Percentiles rank a stretch among this genome's conserved stretches.
Evolutionary conservation across 352 stramenopile genomes (phyloP).

Genomic region (Halophytophthora polymorphica): DNA sequence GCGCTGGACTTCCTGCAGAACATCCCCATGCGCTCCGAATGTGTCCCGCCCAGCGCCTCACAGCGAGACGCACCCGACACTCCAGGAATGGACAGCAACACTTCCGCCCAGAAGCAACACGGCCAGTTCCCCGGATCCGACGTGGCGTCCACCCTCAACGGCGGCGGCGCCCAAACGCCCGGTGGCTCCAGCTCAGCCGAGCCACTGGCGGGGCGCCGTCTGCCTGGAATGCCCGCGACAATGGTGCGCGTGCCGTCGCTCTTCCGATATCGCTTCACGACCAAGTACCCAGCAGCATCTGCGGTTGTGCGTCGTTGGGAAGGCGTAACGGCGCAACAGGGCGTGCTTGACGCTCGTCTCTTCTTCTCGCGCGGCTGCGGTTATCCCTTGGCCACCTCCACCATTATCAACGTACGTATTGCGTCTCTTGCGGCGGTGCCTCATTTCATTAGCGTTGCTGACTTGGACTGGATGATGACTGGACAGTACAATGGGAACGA

Average conservation of each 20-base stretch:
- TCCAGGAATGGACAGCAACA: constrained; percentile 6
- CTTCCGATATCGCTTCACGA: constrained; percentile 77
- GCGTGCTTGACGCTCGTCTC: constrained; percentile 61
- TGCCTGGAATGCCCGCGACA: constrained; percentile 68
- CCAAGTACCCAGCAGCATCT: constrained; percentile 70
- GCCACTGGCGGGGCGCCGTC: constrained; percentile 54
- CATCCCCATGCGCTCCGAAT: constrained; percentile 82
- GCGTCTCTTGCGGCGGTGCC: neutral
- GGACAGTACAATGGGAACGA: constrained; percentile 81
- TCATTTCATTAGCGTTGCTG: neutral
- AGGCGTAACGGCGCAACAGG: constrained; percentile 55
- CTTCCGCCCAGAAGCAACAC: neutral
- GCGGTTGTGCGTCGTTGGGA: constrained; percentile 82
- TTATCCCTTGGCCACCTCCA: constrained; percentile 78
- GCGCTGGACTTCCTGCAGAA: constrained; percentile 87
- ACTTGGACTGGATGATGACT: neutral
- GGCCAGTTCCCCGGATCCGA: neutral
- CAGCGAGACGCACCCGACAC: neutral
- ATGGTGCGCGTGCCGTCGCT: constrained; percentile 58
- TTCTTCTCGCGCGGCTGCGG: constrained; percentile 85
- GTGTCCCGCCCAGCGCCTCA: neutral
- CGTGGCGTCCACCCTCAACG: neutral
- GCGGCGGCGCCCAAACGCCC: neutral
- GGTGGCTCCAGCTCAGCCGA: constrained; percentile 13
- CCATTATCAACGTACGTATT: constrained; percentile 64